Percentiles rank a stretch among this genome's conserved stretches.
Evolutionary conservation across 2,329 filamentous ascomycete species (phyloP).

Genomic region (Colletotrichum godetiae): DNA sequence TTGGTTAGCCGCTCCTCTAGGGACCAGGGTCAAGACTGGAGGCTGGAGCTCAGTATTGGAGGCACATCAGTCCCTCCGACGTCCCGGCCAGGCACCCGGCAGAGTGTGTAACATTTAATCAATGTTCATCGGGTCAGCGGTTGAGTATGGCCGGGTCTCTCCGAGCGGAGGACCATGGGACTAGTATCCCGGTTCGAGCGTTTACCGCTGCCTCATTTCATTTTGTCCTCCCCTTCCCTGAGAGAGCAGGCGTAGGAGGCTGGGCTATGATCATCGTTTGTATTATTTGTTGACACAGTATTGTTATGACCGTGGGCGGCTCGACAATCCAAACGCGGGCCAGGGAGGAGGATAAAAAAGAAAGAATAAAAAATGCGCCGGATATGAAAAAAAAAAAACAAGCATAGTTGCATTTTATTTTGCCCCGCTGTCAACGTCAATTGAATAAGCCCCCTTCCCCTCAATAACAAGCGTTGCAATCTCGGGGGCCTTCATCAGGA

Average conservation of each 20-base stretch:
- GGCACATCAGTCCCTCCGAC: neutral
- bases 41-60: neutral
- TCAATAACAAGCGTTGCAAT: neutral
- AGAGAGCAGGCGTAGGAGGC: neutral
- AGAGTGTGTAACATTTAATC: constrained; percentile 5
- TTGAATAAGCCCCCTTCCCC: neutral
- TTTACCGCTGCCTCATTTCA: neutral
- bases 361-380: neutral
- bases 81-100: neutral
- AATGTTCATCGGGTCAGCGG: neutral
- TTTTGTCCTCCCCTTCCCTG: neutral
- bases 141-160: neutral
- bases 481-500: neutral
- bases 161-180: neutral
- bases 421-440: constrained; percentile 22
- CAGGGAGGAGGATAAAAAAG: neutral
- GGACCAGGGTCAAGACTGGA: neutral
- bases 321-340: neutral
- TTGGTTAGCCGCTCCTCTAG: neutral
- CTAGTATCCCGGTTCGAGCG: neutral
- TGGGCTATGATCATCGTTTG: neutral
- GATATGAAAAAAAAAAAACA: constrained; percentile 10
- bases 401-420: neutral
- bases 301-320: neutral
- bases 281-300: neutral